Conservation (phyloP, 2,329 filamentous ascomycete species). For the Fusarium sp. region DNA sequence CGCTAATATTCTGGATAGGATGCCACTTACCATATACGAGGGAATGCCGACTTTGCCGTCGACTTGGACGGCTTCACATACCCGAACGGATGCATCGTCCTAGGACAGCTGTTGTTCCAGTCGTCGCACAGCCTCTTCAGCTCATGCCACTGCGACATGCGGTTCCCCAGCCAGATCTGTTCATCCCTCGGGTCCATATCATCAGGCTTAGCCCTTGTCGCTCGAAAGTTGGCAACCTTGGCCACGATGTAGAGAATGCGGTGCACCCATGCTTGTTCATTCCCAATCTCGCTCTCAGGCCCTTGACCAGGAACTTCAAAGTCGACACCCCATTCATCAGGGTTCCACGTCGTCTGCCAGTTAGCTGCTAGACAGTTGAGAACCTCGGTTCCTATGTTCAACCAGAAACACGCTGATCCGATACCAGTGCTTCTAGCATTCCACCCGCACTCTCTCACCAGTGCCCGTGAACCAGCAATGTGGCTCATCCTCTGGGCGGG, state of each 20-base stretch:
- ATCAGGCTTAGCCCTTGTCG: conserved; percentile 72
- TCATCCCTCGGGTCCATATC: conserved; percentile 71
- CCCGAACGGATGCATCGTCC: conserved; percentile 88
- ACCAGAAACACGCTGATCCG: conserved; percentile 91
- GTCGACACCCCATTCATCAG: conserved; percentile 89
- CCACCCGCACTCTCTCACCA: conserved; percentile 93
- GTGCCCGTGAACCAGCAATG: conserved; percentile 83
- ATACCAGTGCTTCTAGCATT: conserved; percentile 82
- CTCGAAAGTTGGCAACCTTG: conserved; percentile 87
- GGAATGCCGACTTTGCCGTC: conserved; percentile 79
- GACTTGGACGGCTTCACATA: conserved; percentile 78
- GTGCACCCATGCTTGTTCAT: conserved; percentile 85
- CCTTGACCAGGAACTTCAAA: conserved; percentile 66
- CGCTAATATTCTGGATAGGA: background rate
- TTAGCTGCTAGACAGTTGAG: conserved; percentile 88
- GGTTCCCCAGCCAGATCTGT: conserved; percentile 71
- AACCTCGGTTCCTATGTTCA: conserved; percentile 92
- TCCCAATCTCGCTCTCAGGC: conserved; percentile 60
- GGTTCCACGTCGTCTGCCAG: conserved; percentile 89
- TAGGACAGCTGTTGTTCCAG: conserved; percentile 83
- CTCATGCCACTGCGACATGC: conserved; percentile 80
- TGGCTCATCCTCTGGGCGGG: conserved; percentile 88
- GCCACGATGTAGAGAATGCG: conserved; percentile 90
- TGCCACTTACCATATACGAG: conserved; percentile 79
- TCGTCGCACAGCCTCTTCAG: conserved; percentile 85